These are phyloP conservation scores for Syzygium grande DNA, from an alignment of 345 rosid species.

Conservation along the genomic window DNA sequence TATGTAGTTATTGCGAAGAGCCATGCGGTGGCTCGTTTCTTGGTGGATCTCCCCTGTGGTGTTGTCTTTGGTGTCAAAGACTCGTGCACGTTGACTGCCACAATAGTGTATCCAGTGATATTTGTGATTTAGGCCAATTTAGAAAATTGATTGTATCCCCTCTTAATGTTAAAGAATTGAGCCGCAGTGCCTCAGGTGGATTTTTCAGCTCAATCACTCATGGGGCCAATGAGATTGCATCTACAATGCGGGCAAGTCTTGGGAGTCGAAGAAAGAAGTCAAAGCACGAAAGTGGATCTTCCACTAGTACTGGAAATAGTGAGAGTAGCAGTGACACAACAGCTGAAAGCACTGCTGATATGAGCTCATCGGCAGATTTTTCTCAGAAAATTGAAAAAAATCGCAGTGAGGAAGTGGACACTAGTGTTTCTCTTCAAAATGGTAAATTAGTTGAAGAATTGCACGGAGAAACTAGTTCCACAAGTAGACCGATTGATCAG, in stretches of 20 bases:
- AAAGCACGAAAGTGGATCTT: constrained; percentile 49
- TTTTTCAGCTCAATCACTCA: constrained; percentile 87
- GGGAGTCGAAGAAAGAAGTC: constrained; percentile 83
- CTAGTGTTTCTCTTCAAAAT: constrained; percentile 15
- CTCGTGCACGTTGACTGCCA: constrained; percentile 94
- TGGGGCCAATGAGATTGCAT: constrained; percentile 95
- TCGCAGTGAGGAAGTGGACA: background rate
- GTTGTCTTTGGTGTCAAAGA: constrained; percentile 98
- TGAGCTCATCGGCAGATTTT: constrained; percentile 30
- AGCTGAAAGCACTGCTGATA: constrained; percentile 53
- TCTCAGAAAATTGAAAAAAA: background rate
- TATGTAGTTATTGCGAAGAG: constrained; percentile 90
- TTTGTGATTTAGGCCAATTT: constrained; percentile 81
- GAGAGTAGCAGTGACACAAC: constrained; percentile 40
- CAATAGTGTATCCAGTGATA: constrained; percentile 62
- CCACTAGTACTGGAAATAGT: constrained; percentile 42
- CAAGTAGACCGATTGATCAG: constrained; percentile 51
- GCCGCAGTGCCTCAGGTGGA: constrained; percentile 48
- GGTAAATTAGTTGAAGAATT: constrained; percentile 26
- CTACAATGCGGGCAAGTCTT: constrained; percentile 86
- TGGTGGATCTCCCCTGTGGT: constrained; percentile 96
- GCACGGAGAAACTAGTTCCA: background rate
- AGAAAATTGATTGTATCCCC: constrained; percentile 85
- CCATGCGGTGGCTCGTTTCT: constrained; percentile 84
- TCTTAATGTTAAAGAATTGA: constrained; percentile 62